A percentile compares a stretch with the other conserved stretches of the same genome.
These are phyloP conservation scores for Aureobasidium sp. DNA, from an alignment of 2,329 filamentous ascomycete genomes.

Conservation along the genomic window DNA sequence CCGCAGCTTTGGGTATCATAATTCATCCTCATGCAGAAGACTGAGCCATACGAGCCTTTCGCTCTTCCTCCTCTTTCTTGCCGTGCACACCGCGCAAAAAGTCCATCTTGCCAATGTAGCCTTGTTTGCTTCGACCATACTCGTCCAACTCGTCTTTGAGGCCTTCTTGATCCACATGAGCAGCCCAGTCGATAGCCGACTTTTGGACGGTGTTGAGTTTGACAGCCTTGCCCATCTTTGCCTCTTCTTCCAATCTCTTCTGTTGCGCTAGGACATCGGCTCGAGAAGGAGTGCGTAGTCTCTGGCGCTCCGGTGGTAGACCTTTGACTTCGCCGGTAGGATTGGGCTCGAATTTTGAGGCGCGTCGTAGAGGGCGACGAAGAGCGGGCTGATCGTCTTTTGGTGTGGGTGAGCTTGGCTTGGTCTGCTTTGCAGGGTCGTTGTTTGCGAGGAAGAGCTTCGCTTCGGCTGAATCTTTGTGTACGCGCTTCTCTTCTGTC, in stretches of 20 bases:
- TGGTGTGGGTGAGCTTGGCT: conserved; percentile 18
- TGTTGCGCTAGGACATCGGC: conserved; percentile 24
- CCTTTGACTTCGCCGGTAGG: conserved; percentile 38
- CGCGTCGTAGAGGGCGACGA: conserved; percentile 34
- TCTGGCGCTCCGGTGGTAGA: conserved; percentile 35
- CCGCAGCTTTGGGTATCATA: not conserved
- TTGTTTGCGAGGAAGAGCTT: conserved; percentile 40
- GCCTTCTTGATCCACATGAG: conserved; percentile 53
- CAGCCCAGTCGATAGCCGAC: conserved; percentile 56
- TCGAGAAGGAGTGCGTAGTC: conserved; percentile 25
- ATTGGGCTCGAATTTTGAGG: conserved; percentile 43
- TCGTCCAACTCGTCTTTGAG: conserved; percentile 53
- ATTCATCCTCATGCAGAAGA: conserved; percentile 4
- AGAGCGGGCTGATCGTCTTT: conserved; percentile 23
- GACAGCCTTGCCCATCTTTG: conserved; percentile 36
- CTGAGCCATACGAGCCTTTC: conserved; percentile 33
- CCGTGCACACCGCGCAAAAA: conserved; percentile 52
- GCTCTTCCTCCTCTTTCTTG: conserved; percentile 47
- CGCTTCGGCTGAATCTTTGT: conserved; percentile 46
- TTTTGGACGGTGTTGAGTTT: conserved; percentile 61
- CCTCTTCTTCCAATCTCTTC: conserved; percentile 24
- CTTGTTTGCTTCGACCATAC: conserved; percentile 53
- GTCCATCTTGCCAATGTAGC: conserved; percentile 53
- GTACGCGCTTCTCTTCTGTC: conserved; percentile 45
- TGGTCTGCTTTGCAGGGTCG: conserved; percentile 20